phyloP scores from a whole-genome alignment of 208 protist genomes.

The Leishmania martiniquensis region DNA sequence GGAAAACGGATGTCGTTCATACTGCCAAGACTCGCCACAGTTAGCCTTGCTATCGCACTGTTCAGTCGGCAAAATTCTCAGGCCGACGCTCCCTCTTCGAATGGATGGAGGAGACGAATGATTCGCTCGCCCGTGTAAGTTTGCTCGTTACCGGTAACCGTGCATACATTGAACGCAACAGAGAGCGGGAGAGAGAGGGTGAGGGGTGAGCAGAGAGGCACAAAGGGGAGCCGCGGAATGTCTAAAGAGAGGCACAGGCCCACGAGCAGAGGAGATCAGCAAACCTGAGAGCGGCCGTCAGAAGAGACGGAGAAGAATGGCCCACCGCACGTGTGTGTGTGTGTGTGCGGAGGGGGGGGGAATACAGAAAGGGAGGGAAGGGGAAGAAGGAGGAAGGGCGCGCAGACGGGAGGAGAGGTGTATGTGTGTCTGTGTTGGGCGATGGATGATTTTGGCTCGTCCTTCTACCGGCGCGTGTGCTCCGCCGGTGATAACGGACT shows the following conservation, averaged over 20 bases:
- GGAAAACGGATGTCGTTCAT: constrained; percentile 87
- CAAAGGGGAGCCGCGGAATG: neutral
- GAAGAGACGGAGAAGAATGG: neutral
- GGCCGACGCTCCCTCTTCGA: neutral
- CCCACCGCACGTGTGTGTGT: too few species aligned
- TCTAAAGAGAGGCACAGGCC: neutral
- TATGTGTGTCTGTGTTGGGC: neutral
- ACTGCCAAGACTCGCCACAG: neutral
- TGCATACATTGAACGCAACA: too few species aligned
- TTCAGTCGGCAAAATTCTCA: neutral
- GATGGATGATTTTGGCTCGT: neutral
- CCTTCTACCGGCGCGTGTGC: neutral
- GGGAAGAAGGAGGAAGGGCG: neutral
- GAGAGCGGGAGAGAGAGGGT: too few species aligned
- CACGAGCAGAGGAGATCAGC: neutral
- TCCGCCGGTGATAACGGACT: neutral
- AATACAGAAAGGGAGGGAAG: neutral
- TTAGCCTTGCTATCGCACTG: neutral
- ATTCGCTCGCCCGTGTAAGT: neutral
- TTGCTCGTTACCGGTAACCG: neutral
- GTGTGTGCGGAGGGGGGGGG: neutral
- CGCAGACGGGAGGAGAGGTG: neutral
- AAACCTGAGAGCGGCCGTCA: neutral
- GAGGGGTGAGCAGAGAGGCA: neutral
- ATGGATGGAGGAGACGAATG: neutral